Evolutionary conservation across 202 grass and related monocot genomes (phyloP), one percentile per base, ranked within the genome.

Genomic region (Sporobolus alterniflorus): DNA sequence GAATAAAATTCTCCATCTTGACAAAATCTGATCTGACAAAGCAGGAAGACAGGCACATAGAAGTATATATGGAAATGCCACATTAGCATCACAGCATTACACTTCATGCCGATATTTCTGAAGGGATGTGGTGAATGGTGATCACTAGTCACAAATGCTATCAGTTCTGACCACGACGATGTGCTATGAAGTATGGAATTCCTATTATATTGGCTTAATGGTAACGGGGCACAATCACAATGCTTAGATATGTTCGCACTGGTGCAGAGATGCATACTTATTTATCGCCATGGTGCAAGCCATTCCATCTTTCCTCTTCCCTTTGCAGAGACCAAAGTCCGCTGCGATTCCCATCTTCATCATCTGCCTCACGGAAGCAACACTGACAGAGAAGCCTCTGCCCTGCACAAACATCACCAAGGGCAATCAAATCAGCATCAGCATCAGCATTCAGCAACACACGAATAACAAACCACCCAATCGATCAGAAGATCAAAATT

Each of bases 231-330:
- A 41, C 40, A 76, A 34, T 29, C 24, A 63, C 59, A 76, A 30
- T 55, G 33, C 56, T 20, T 71, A n/a, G 32, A 76, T 11, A 84
- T 22, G 32, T 12, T 39, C 6, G 28, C 46, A 66, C 59, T 16
- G 3, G 54, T 57, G 29, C 59, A 12, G 51, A 62, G 34, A 42
- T 48, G 36, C 84, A 25, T 95, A 98, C 96, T 92, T 98, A 79
- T 87, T 92, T 89, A 95, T 92, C 40, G 36, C 80, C 96, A 98
- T 98, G 56, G 89, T 92, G 80, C 96, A 98, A 26, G 87, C 76
- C 83, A 94, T 76, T 15, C 96, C 96, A 50, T 98, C 96, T 82
- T 98, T 95, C 81, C 91, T 95, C 79, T 90, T 98, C 57, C 96
- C 96, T 87, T 92, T 98, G 75, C 93, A 98, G 60, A 92, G 22